Conservation (phyloP, 164 flowering plant species). For the Vitis labrusca region DNA sequence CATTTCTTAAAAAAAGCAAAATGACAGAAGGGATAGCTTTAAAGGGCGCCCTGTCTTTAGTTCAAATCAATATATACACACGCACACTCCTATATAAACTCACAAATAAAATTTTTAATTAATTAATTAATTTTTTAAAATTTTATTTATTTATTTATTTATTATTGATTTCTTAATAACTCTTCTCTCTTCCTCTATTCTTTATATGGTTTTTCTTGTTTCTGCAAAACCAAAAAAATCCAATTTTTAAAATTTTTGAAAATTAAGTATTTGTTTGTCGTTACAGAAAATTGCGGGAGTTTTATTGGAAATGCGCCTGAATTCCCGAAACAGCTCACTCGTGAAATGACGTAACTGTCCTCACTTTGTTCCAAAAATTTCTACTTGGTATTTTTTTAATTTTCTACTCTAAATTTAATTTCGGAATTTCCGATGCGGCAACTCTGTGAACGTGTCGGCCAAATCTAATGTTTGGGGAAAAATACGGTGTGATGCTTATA, state of each 20-base stretch:
- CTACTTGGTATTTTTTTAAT: background rate
- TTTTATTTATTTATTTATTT: too few species aligned
- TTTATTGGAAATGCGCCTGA: slow-evolving; percentile 16
- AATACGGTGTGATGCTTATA: too few species aligned
- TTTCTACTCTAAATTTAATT: too few species aligned
- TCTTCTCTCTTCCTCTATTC: background rate
- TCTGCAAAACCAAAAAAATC: background rate
- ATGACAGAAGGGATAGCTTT: slow-evolving; percentile 36
- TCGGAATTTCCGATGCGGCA: too few species aligned
- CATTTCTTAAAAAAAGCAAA: slow-evolving; percentile 24
- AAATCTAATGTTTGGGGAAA: too few species aligned
- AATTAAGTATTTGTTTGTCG: slow-evolving; percentile 31
- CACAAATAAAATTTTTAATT: background rate
- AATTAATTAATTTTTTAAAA: too few species aligned
- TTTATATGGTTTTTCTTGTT: slow-evolving; percentile 1
- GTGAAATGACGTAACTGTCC: slow-evolving; percentile 15
- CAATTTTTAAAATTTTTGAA: background rate
- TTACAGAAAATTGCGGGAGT: slow-evolving; percentile 27
- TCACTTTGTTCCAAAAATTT: background rate
- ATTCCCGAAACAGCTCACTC: slow-evolving; percentile 15
- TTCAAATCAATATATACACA: slow-evolving; percentile 40
- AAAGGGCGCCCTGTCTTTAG: slow-evolving; percentile 41
- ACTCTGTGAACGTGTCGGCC: too few species aligned
- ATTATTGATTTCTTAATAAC: background rate
- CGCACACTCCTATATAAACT: background rate